Conservation (phyloP, 305 asterid species). For the Plantago lanceolata region DNA sequence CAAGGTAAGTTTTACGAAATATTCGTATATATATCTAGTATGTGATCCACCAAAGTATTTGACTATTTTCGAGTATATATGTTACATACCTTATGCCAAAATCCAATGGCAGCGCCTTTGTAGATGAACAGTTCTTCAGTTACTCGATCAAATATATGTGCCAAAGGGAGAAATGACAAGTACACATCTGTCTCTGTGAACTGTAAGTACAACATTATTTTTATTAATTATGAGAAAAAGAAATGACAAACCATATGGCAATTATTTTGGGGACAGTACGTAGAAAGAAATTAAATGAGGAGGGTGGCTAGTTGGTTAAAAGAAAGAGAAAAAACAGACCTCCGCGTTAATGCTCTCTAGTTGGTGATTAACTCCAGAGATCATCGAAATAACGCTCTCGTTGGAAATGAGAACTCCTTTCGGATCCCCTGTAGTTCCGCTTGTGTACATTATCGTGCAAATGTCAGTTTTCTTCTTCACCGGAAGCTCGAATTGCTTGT, state of each 20-base stretch:
- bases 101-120: constrained; percentile 77
- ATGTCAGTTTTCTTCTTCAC: constrained; percentile 49
- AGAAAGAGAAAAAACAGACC: constrained; percentile 26
- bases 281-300: no score
- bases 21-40: no score
- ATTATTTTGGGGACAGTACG: no score
- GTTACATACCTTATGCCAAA: constrained; percentile 65
- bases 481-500: constrained; percentile 51
- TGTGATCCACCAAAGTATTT: no score
- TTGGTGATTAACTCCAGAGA: constrained; percentile 68
- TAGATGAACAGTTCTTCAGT: constrained; percentile 64
- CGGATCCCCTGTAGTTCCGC: constrained; percentile 91
- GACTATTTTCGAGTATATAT: background rate
- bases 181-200: constrained; percentile 58
- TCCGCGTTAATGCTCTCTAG: constrained; percentile 59
- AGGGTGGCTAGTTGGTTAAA: background rate
- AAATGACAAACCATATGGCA: no score
- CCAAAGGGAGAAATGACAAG: constrained; percentile 77
- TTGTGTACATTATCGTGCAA: constrained; percentile 86
- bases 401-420: constrained; percentile 72
- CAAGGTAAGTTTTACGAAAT: no score
- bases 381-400: constrained; percentile 66
- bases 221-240: no score
- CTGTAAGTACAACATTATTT: constrained; percentile 40
- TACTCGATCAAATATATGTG: constrained; percentile 84